Percentiles rank a stretch among this genome's conserved stretches.
Conservation (phyloP, 257 asterid species). For the Salvia splendens region DNA sequence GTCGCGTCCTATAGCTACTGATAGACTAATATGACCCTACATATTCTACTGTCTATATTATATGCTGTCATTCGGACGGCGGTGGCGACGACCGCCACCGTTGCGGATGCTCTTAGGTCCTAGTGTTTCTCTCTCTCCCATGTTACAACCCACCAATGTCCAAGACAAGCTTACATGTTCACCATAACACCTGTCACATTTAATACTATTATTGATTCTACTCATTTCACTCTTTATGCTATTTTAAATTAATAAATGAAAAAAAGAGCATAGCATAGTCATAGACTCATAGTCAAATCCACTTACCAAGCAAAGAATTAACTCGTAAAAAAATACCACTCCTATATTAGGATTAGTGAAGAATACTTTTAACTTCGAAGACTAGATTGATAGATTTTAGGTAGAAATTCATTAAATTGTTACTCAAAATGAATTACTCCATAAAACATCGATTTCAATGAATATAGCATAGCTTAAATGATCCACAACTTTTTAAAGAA, state of each 20-base stretch:
- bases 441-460: too few species aligned
- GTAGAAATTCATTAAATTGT: slow-evolving; percentile 3
- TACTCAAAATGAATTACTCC: slow-evolving; percentile 19
- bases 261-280: background rate
- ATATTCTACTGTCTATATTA: too few species aligned
- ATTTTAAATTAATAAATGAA: background rate
- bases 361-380: slow-evolving; percentile 4
- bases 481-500: background rate
- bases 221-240: background rate
- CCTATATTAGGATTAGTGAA: background rate
- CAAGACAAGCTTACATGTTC: slow-evolving; percentile 9
- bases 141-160: slow-evolving; percentile 1
- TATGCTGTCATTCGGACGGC: too few species aligned
- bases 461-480: too few species aligned
- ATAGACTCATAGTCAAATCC: background rate
- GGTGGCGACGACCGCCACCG: too few species aligned
- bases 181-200: slow-evolving; percentile 2
- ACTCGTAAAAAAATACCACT: background rate
- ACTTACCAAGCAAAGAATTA: slow-evolving; percentile 18
- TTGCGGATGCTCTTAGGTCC: too few species aligned
- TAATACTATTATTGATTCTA: background rate
- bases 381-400: slow-evolving; percentile 28
- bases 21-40: too few species aligned
- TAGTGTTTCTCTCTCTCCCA: background rate
- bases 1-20: too few species aligned